Evolutionary conservation across 2,329 filamentous ascomycete genomes (phyloP), one percentile per base, ranked within the genome.

Genomic region (Hymenoscyphus fructigenus): DNA sequence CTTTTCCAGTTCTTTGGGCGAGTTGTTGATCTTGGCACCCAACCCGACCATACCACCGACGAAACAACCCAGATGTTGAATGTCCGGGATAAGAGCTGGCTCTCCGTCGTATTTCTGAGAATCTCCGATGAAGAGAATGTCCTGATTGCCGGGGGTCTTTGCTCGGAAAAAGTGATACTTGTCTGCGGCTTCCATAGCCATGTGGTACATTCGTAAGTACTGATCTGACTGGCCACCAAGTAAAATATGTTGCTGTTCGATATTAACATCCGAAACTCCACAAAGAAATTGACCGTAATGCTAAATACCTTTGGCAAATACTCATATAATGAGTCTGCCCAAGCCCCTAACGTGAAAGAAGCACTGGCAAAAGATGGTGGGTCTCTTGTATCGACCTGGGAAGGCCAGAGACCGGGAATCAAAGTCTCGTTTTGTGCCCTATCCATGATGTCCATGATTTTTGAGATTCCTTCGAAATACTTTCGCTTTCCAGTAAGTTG

Each of bases 41-140:
- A 93, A 82, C 0, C 81, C 89, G 57, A 91, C 87, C 80, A 90
- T 88, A 14, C 89, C 90, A 14, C 90, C 90, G 2, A 84, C 80
- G 72, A 91, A 93, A 75, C 90, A 93, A 1, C 84, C 84, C 1
- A 92, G 80, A 75, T 92, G 90, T 69, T 91, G 85, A 7, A 82
- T 78, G 44, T 72, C 79, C 38, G 69, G 63, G 76, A 69, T 68
- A n/a, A 68, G 59, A 26, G 57, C 47, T 2, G n/a, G 57, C 26
- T 91, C 89, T 67, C 61, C 57, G 36, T 62, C 55, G 56, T 20
- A 58, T 17, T 34, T 38, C n/a, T 34, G 34, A 38, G 34, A 17
- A 60, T 72, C 41, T 72, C 76, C n/a, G 75, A 32, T 64, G 78
- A 77, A 61, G 75, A 77, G 38, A 44, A 59, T 15, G 15, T 47